Evolutionary conservation across 495 filamentous ascomycete genomes (phyloP).

Genomic region (Penicillium cosmopolitanum): DNA sequence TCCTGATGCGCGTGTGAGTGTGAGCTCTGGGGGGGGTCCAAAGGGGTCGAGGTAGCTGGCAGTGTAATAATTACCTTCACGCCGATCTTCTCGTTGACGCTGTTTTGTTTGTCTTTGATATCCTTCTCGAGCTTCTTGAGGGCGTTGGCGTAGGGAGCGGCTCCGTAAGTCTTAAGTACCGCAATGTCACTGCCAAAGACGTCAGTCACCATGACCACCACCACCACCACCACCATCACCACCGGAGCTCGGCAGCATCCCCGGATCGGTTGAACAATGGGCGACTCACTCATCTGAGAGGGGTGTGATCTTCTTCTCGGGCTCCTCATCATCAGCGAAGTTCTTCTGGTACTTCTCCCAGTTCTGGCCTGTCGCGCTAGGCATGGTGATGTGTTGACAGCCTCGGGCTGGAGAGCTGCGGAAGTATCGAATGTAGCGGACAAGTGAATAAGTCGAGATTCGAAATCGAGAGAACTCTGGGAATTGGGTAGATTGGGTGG

Average conservation of each 20-base stretch:
- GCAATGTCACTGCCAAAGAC: constrained; percentile 79
- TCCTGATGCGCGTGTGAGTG: constrained; percentile 61
- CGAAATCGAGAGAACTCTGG: constrained; percentile 6
- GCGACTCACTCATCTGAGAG: constrained; percentile 86
- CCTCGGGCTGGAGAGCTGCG: constrained; percentile 29
- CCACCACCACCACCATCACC: constrained; percentile 19
- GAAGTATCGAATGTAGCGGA: neutral
- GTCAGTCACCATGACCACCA: constrained; percentile 29
- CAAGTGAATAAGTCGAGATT: neutral
- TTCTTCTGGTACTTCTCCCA: constrained; percentile 99
- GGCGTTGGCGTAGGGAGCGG: constrained; percentile 88
- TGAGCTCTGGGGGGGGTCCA: constrained; percentile 24
- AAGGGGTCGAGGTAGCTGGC: constrained; percentile 17
- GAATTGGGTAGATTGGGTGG: constrained; percentile 18
- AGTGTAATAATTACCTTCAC: constrained; percentile 55
- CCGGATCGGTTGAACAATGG: neutral
- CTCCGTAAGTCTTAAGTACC: constrained; percentile 98
- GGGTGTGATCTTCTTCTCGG: constrained; percentile 99
- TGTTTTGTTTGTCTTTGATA: constrained; percentile 96
- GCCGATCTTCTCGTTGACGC: constrained; percentile 97
- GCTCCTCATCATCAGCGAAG: constrained; percentile 92
- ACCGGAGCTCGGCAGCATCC: constrained; percentile 9
- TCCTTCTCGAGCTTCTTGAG: constrained; percentile 96
- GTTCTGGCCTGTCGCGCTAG: constrained; percentile 86
- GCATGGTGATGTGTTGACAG: constrained; percentile 60